A percentile compares a stretch with the other conserved stretches of the same genome.
phyloP scores from a whole-genome alignment of 371 early-diverging fungal species.

The Mucor saturninus region DNA sequence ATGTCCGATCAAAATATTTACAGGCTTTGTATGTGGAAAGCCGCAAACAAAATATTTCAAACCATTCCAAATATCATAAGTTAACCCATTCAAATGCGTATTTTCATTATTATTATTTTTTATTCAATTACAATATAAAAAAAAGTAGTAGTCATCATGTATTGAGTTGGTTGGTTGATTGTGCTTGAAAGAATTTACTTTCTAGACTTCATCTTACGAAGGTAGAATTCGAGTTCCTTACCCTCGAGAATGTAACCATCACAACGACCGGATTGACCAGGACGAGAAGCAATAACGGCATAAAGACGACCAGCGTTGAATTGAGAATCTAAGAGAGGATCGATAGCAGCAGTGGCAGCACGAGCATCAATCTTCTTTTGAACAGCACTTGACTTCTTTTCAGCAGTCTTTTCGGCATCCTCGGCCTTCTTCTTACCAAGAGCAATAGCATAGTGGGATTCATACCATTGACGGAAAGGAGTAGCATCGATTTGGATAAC shows the following conservation, averaged over 20 bases:
- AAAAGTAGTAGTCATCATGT: not conserved
- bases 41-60: too few species aligned
- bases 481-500: slow-evolving; percentile 98
- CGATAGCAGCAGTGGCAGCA: slow-evolving; percentile 81
- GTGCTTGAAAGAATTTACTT: slow-evolving; percentile 4
- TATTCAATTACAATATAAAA: too few species aligned
- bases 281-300: slow-evolving; percentile 95
- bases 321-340: slow-evolving; percentile 89
- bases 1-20: too few species aligned
- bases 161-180: not conserved
- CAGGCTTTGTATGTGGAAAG: too few species aligned
- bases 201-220: slow-evolving; percentile 81
- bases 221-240: slow-evolving; percentile 96
- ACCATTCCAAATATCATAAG: too few species aligned
- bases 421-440: slow-evolving; percentile 86
- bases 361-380: slow-evolving; percentile 87
- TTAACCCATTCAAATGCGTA: too few species aligned
- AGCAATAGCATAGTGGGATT: slow-evolving; percentile 90
- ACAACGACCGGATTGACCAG: slow-evolving; percentile 98
- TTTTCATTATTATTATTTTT: too few species aligned
- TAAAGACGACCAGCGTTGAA: slow-evolving; percentile 96
- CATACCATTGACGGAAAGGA: slow-evolving; percentile 98
- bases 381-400: slow-evolving; percentile 89
- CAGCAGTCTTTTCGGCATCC: slow-evolving; percentile 66
- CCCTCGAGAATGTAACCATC: slow-evolving; percentile 99